A percentile compares a stretch with the other conserved stretches of the same genome.
Conservation (phyloP, 2,329 filamentous ascomycete species). For the Coniosporium tulheliwenetii region DNA sequence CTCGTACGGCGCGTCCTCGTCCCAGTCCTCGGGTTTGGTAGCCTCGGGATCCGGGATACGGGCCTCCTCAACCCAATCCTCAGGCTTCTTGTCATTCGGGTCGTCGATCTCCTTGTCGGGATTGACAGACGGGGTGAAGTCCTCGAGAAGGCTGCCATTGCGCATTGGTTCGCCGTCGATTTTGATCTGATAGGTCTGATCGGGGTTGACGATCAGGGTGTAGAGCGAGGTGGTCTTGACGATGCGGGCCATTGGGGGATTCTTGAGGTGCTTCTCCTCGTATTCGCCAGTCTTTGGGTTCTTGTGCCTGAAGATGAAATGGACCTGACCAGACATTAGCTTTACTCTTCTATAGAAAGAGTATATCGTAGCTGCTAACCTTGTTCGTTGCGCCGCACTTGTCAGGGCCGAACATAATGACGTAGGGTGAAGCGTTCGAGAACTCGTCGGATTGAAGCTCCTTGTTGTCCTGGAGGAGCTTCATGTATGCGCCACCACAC, state of each 20-base stretch:
- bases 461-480: constrained; percentile 96
- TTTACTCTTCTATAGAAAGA: constrained; percentile 1
- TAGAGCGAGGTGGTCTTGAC: constrained; percentile 89
- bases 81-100: constrained; percentile 81
- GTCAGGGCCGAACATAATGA: constrained; percentile 99
- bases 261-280: constrained; percentile 95
- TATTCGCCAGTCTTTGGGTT: constrained; percentile 99
- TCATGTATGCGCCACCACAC: constrained; percentile 97
- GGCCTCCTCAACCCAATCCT: constrained; percentile 87
- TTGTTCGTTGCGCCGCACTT: constrained; percentile 99
- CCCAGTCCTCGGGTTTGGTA: constrained; percentile 95
- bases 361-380: constrained; percentile 34
- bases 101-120: constrained; percentile 91
- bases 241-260: constrained; percentile 71
- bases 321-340: constrained; percentile 31
- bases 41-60: constrained; percentile 86
- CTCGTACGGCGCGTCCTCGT: constrained; percentile 95
- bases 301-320: constrained; percentile 99
- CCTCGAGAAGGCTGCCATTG: constrained; percentile 81
- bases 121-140: constrained; percentile 90
- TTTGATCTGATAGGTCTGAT: constrained; percentile 88
- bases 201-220: constrained; percentile 88
- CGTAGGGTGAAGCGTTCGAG: constrained; percentile 90
- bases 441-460: constrained; percentile 95
- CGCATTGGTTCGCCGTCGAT: constrained; percentile 82